Evolutionary conservation across 805 yeast species (phyloP).

Genomic region (Aciculoconidium aculeatum): DNA sequence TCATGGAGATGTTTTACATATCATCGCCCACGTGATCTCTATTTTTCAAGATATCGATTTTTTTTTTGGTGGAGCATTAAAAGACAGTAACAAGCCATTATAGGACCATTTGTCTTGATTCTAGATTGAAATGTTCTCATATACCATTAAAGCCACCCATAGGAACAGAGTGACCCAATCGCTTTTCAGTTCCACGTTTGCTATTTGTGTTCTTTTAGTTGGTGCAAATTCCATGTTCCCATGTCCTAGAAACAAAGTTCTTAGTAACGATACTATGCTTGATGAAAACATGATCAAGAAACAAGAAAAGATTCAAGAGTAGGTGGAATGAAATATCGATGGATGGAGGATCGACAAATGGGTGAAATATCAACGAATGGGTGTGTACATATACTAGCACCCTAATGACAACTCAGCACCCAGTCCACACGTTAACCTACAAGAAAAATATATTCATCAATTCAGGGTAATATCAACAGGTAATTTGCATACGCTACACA

Average conservation of each 20-base stretch:
- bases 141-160: slow-evolving; percentile 46
- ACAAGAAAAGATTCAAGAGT: neutral
- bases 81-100: neutral
- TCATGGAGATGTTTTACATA: too few species aligned
- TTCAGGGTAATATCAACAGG: too few species aligned
- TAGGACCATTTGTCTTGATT: neutral
- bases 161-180: slow-evolving; percentile 56
- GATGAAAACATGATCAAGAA: slow-evolving; percentile 18
- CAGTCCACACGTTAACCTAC: too few species aligned
- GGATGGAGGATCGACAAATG: neutral
- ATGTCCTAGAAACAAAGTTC: slow-evolving; percentile 38
- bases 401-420: too few species aligned
- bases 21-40: too few species aligned
- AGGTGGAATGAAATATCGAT: neutral
- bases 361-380: too few species aligned
- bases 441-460: too few species aligned
- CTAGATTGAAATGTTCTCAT: too few species aligned
- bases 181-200: slow-evolving; percentile 65
- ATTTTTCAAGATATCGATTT: too few species aligned
- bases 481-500: too few species aligned
- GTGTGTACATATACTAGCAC: too few species aligned
- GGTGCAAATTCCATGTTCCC: slow-evolving; percentile 51
- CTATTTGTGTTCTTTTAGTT: slow-evolving; percentile 54
- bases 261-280: slow-evolving; percentile 35
- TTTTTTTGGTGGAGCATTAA: too few species aligned